phyloP scores from a whole-genome alignment of 23 red algal genomes.

The Agarophyton chilense region DNA sequence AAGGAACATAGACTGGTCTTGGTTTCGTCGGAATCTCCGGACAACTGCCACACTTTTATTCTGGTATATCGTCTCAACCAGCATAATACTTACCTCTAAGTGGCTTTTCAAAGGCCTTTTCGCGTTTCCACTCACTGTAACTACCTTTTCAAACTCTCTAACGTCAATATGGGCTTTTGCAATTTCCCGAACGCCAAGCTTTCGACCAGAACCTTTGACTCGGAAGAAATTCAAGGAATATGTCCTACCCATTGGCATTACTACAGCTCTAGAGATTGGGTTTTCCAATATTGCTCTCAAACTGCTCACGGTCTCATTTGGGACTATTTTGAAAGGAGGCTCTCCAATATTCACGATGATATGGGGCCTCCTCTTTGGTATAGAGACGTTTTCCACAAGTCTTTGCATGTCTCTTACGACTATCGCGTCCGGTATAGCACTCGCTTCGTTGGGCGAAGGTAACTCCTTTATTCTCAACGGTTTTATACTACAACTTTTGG shows the following conservation, averaged over 20 bases:
- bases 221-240: slow-evolving; percentile 69
- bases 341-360: slow-evolving; percentile 95
- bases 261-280: slow-evolving; percentile 95
- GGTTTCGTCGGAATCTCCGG: slow-evolving; percentile 38
- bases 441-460: slow-evolving; percentile 77
- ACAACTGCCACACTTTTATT: slow-evolving; percentile 26
- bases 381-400: slow-evolving; percentile 82
- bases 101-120: slow-evolving; percentile 77
- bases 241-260: slow-evolving; percentile 86
- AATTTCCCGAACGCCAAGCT: not conserved
- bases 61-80: slow-evolving; percentile 67
- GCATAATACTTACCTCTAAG: slow-evolving; percentile 85
- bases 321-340: slow-evolving; percentile 94
- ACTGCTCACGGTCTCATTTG: slow-evolving; percentile 88
- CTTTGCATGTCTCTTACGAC: slow-evolving; percentile 64
- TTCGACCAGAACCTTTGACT: slow-evolving; percentile 48
- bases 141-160: slow-evolving; percentile 73
- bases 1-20: not conserved
- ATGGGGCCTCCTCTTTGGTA: slow-evolving; percentile 79
- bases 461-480: slow-evolving; percentile 65
- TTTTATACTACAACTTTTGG: slow-evolving; percentile 74
- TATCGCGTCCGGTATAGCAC: slow-evolving; percentile 77
- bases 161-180: slow-evolving; percentile 62
- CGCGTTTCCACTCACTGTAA: slow-evolving; percentile 78
- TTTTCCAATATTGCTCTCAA: slow-evolving; percentile 91